Evolutionary conservation across 2,329 filamentous ascomycete genomes (phyloP), one percentile per base, ranked within the genome.

Genomic region (Monilinia aucupariae): DNA sequence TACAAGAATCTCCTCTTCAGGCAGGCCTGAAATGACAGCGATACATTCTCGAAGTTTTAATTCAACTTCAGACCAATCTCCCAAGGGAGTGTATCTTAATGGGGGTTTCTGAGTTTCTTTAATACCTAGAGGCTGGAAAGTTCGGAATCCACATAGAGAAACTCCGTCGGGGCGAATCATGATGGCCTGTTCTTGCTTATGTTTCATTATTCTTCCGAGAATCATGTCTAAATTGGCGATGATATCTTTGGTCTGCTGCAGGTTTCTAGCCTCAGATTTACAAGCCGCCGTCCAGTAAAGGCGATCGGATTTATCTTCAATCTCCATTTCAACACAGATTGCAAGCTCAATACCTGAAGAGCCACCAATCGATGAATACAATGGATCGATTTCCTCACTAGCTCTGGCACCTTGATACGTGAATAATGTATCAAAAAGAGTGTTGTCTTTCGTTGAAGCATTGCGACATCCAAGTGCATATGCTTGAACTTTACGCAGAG

Each of bases 241-340:
- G 2, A 96, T 73, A 0, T 73, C 68, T 0, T 78, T 65, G 0
- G 82, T 78, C 12, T 80, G 81, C 0, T 71, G 63, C 0, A 73
- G 67, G 15, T 81, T 78, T 7, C 86, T 74, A 13, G 84, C 81
- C 0, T 76, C 76, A 1, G 81, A 78, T 69, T 90, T 86, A 66
- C 87, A 88, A 5, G 91, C 90, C 22, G 86, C 80, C 15, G 90
- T 85, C 87, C 92, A 94, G 0, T 85, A 66, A 1, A 96, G 72
- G 37, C 62, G 61, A 0, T 75, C 70, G 9, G 54, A 25, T 22
- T 82, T 75, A 0, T 75, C 77, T 0, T 82, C 73, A 7, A 83
- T 75, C 72, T 96, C 91, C 73, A 94, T 85, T 75, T 97, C 92
- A 2, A 91, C 82, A 69, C 90, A 94, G 4, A 96, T 76, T 0